These are phyloP conservation scores for Handroanthus guayacan DNA, from an alignment of 257 asterid species.

Conservation along the genomic window DNA sequence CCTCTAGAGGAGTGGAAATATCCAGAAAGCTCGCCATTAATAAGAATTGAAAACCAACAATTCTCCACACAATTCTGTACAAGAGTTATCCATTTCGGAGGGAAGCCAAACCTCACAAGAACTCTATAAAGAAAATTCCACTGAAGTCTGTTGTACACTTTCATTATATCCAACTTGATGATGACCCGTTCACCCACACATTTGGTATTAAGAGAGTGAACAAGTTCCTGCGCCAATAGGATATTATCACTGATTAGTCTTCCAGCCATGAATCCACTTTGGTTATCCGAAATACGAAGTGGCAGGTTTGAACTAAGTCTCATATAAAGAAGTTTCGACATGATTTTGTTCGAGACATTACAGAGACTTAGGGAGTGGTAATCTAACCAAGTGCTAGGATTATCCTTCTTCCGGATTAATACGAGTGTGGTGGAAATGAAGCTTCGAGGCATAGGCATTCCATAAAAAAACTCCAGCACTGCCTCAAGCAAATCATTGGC, in stretches of 20 bases:
- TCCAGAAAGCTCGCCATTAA: background rate
- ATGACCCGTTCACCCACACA: background rate
- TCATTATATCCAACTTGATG: background rate
- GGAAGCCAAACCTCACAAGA: background rate
- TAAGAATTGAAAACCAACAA: background rate
- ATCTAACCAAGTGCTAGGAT: too few relatives aligned
- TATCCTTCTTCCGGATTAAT: too few relatives aligned
- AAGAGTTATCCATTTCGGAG: background rate
- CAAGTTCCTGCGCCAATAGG: background rate
- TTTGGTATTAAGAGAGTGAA: background rate
- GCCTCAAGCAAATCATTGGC: too few relatives aligned
- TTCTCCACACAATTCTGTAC: background rate
- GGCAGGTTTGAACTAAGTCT: too few relatives aligned
- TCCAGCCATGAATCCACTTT: background rate
- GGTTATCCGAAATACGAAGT: too few relatives aligned
- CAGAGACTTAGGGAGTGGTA: too few relatives aligned
- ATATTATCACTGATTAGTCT: background rate
- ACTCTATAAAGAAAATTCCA: too few relatives aligned
- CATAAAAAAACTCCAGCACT: too few relatives aligned
- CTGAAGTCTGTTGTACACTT: background rate
- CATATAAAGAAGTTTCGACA: too few relatives aligned
- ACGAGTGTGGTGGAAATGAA: too few relatives aligned
- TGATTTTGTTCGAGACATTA: too few relatives aligned
- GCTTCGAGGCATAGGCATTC: too few relatives aligned
- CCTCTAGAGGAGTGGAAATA: background rate